Percentiles rank a stretch among this genome's conserved stretches.
Evolutionary conservation across 2,329 filamentous ascomycete species (phyloP).

Genomic region (Fusarium kyushuense): DNA sequence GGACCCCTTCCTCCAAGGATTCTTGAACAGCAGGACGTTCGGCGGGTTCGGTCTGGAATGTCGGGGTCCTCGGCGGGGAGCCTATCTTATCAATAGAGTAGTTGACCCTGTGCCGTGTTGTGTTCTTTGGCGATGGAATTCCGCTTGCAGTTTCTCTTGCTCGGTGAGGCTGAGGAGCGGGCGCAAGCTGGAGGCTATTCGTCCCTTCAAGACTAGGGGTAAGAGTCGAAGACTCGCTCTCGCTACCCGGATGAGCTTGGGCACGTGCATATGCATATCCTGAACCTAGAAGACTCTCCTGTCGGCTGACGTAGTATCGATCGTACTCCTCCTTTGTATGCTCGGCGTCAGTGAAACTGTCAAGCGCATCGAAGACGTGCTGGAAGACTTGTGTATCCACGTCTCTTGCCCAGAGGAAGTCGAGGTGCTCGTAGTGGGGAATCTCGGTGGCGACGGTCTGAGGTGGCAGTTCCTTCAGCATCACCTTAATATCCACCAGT

Average conservation of each 20-base stretch:
- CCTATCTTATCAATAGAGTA: conserved; percentile 29
- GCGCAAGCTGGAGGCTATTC: conserved; percentile 11
- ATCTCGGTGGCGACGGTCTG: conserved; percentile 90
- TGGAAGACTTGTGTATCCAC: conserved; percentile 87
- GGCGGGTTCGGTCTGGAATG: conserved; percentile 3
- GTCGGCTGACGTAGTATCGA: conserved; percentile 65
- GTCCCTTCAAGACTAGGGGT: conserved; percentile 42
- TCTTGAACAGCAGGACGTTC: not conserved
- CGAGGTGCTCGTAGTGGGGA: conserved; percentile 93
- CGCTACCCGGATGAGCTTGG: conserved; percentile 49
- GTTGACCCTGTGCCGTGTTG: conserved; percentile 29
- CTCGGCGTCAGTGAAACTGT: conserved; percentile 72
- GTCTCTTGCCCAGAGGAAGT: conserved; percentile 94
- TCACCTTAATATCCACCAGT: conserved; percentile 90
- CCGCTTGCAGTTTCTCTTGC: conserved; percentile 45
- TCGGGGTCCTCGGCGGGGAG: conserved; percentile 36
- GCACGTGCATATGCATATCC: conserved; percentile 45
- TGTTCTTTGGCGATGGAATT: conserved; percentile 38
- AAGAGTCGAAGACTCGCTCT: conserved; percentile 54
- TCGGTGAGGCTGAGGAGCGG: conserved; percentile 45
- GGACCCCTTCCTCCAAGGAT: not conserved
- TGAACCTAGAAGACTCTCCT: conserved; percentile 61
- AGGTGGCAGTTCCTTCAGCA: conserved; percentile 87
- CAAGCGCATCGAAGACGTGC: conserved; percentile 89
- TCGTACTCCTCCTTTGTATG: conserved; percentile 72